Percentiles rank a stretch among this genome's conserved stretches.
phyloP scores from a whole-genome alignment of 148 eudicot species.

The Rhododendron griersonianum region DNA sequence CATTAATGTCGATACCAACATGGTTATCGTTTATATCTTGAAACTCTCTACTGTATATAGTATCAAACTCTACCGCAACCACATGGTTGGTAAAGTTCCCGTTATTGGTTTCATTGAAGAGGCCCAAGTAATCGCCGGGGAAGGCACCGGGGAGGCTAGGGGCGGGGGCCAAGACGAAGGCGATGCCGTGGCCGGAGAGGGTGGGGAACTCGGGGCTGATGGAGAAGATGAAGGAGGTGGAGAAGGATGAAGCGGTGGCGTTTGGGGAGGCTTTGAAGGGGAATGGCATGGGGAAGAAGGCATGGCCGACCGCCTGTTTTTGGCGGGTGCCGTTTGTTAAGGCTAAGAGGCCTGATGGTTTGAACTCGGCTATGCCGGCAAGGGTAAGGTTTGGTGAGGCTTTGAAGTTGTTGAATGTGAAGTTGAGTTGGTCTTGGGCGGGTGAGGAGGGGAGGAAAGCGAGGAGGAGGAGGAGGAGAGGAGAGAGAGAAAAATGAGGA shows the following conservation, averaged over 20 bases:
- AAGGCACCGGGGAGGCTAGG: conserved; percentile 23
- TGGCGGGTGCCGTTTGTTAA: conserved; percentile 45
- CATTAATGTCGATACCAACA: conserved; percentile 42
- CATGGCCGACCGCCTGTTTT: conserved; percentile 26
- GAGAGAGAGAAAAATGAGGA: background rate
- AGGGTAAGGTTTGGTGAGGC: conserved; percentile 30
- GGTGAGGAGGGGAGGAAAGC: background rate
- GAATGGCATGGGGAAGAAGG: conserved; percentile 47
- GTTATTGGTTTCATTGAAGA: conserved; percentile 18
- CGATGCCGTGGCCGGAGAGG: conserved; percentile 53
- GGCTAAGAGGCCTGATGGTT: conserved; percentile 33
- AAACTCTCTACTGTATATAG: conserved; percentile 29
- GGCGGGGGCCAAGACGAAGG: conserved; percentile 45
- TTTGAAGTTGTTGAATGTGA: conserved; percentile 42
- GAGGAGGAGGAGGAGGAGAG: background rate
- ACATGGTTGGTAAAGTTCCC: conserved; percentile 27
- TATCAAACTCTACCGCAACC: conserved; percentile 36
- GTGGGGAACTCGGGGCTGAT: conserved; percentile 33
- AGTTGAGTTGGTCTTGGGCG: background rate
- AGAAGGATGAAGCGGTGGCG: conserved; percentile 42
- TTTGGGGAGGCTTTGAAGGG: conserved; percentile 30
- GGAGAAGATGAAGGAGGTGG: conserved; percentile 48
- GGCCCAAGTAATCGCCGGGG: conserved; percentile 20
- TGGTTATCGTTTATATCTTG: conserved; percentile 38
- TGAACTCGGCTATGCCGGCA: conserved; percentile 37